Conservation (phyloP, 2,329 filamentous ascomycete genomes). For the Gaeumannomyces tritici region DNA sequence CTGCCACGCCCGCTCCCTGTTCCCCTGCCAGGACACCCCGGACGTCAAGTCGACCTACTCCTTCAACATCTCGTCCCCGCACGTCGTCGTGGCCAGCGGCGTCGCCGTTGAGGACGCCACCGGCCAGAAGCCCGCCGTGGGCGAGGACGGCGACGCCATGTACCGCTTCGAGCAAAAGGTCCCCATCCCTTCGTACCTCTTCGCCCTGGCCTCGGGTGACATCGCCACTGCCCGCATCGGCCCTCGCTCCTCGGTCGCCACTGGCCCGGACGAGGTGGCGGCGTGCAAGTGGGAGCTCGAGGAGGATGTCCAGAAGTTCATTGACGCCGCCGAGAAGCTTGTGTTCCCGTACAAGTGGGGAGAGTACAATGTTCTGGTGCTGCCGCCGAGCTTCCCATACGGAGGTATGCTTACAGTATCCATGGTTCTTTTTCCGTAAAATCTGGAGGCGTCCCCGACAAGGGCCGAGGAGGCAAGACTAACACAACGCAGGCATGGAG, state of each 20-base stretch:
- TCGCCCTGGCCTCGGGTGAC: constrained; percentile 83
- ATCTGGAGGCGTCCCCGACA: background rate
- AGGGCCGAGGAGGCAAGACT: constrained; percentile 6
- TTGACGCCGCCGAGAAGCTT: constrained; percentile 71
- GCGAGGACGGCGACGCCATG: constrained; percentile 48
- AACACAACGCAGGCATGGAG: constrained; percentile 55
- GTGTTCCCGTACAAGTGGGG: constrained; percentile 91
- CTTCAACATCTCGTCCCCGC: constrained; percentile 76
- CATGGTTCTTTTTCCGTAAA: background rate
- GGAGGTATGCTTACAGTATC: constrained; percentile 44
- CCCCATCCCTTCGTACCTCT: constrained; percentile 89
- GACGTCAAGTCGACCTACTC: constrained; percentile 94
- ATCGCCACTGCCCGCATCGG: constrained; percentile 80
- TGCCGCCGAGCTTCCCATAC: constrained; percentile 86
- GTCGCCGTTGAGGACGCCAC: constrained; percentile 33
- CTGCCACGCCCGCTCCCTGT: constrained; percentile 86
- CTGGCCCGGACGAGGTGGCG: constrained; percentile 76
- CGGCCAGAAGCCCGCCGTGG: constrained; percentile 25
- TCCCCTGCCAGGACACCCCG: constrained; percentile 95
- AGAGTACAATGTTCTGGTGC: constrained; percentile 84
- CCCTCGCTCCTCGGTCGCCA: constrained; percentile 73
- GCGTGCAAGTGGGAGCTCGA: constrained; percentile 88
- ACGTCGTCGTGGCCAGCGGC: constrained; percentile 89
- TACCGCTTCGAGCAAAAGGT: constrained; percentile 87
- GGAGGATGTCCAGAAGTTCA: constrained; percentile 82